These are phyloP conservation scores for Tetratostichococcus sp. DNA, from an alignment of 139 green algal genomes.

Conservation along the genomic window DNA sequence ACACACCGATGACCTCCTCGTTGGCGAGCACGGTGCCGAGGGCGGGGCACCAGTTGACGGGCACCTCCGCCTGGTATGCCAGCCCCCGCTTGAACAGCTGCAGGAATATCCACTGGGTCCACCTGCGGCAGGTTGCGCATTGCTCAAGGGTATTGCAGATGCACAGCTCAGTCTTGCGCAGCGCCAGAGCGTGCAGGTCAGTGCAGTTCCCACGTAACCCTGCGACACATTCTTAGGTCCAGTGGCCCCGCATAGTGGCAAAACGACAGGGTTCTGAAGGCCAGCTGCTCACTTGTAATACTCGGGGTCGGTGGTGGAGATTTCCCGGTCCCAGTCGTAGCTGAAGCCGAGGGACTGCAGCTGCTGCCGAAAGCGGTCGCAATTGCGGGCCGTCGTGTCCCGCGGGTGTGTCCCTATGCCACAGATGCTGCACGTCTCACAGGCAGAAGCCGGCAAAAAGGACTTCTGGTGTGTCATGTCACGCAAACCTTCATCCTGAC, in stretches of 20 bases:
- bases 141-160: neutral
- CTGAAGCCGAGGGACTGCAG: constrained; percentile 91
- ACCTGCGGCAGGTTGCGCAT: constrained; percentile 42
- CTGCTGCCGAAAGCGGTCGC: constrained; percentile 88
- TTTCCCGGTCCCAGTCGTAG: constrained; percentile 93
- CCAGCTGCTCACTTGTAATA: constrained; percentile 78
- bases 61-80: constrained; percentile 97
- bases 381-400: constrained; percentile 86
- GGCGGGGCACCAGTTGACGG: constrained; percentile 97
- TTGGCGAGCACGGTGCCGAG: constrained; percentile 96
- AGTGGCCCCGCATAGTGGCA: no score
- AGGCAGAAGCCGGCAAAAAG: no score
- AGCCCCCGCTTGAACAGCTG: constrained; percentile 88
- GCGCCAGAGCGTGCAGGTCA: neutral
- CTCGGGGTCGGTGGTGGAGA: constrained; percentile 82
- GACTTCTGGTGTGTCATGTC: no score
- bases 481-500: no score
- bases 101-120: constrained; percentile 99
- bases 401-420: constrained; percentile 90
- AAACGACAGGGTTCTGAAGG: no score
- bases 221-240: no score
- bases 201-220: no score
- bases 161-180: neutral
- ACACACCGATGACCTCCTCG: constrained; percentile 84
- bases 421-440: no score